Base-by-base conservation (phyloP, 116 monocot species). In the Cymodocea nodosa region DNA sequence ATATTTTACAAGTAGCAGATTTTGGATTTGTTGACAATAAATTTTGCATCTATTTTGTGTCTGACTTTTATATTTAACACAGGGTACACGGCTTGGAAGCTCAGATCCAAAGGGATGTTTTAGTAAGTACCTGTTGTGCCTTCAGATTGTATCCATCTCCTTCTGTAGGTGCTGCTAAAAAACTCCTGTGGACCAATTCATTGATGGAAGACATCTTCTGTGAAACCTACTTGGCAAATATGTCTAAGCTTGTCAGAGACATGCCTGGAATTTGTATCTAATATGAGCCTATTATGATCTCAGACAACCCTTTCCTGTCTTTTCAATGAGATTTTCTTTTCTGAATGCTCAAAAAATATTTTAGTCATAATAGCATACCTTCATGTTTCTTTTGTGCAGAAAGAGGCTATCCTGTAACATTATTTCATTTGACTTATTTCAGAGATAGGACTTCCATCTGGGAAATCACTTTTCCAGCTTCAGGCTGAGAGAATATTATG, bases 41-140 rank as follows among this genome's bases (percentile, higher is more conserved):
- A 19, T 6, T 39, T 37, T 8, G 39, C 18, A 18, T 12, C n/a
- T 62, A n/a, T 10, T 62, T 6, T 39, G 19, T 62, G 35, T 19
- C 17, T 36, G 30, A 30, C 30, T 30, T 30, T 1, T 17, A 19
- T 18, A 59, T 59, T 57, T 22, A 54, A 65, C 70, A 35, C 82
- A 95, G 95, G 95, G 95, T 6, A 95, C 95, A 64, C 82, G 95
- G 5, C 85, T 95, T 73, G 95, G 95, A 59, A 95, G 90, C 71
- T 95, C 90, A 75, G 95, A 95, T 73, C 95, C 90, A 12, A 95
- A 95, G 70, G 95, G 95, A 68, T 95, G 95, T 68, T 95, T 95
- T 64, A 95, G 95, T 95, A 90, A 82, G 95, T 89, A 67, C 11
- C 40, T 63, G 36, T 34, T 15, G 64, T 35, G 2, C 44, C 5